Percentiles rank a stretch among this genome's conserved stretches.
These are phyloP conservation scores for Effrenium voratum DNA, from an alignment of 73 alveolate genomes.

Conservation along the genomic window DNA sequence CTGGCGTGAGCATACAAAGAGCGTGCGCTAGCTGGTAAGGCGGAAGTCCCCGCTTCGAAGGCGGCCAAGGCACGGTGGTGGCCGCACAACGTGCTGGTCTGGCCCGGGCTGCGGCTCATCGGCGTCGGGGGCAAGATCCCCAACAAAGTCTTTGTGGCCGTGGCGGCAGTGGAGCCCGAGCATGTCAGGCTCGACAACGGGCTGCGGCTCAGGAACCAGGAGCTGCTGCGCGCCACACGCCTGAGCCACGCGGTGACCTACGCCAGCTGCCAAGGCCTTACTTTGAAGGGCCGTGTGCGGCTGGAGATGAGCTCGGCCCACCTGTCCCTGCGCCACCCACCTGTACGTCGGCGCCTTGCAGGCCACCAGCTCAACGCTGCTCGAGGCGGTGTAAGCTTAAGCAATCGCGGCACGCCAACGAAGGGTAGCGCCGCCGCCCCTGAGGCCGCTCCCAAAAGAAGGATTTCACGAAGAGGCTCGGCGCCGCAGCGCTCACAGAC, in stretches of 20 bases:
- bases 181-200: not conserved
- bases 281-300: not conserved
- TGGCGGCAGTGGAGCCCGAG: not conserved
- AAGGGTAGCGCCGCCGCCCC: too few species aligned
- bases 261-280: not conserved
- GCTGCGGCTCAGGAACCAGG: not conserved
- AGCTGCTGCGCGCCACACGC: not conserved
- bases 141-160: not conserved
- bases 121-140: not conserved
- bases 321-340: not conserved
- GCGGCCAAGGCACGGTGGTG: too few species aligned
- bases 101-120: not conserved
- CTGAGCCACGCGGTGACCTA: slow-evolving; percentile 7
- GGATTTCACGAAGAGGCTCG: too few species aligned
- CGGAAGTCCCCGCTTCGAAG: too few species aligned
- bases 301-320: not conserved
- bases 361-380: not conserved
- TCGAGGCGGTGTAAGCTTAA: not conserved
- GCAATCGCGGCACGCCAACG: too few species aligned
- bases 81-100: not conserved
- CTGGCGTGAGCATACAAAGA: too few species aligned
- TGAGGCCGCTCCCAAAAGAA: too few species aligned
- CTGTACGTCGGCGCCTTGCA: not conserved
- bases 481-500: too few species aligned
- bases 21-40: too few species aligned